Evolutionary conservation across 805 yeast species (phyloP).

Genomic region (Suhomyces xylopsoci): DNA sequence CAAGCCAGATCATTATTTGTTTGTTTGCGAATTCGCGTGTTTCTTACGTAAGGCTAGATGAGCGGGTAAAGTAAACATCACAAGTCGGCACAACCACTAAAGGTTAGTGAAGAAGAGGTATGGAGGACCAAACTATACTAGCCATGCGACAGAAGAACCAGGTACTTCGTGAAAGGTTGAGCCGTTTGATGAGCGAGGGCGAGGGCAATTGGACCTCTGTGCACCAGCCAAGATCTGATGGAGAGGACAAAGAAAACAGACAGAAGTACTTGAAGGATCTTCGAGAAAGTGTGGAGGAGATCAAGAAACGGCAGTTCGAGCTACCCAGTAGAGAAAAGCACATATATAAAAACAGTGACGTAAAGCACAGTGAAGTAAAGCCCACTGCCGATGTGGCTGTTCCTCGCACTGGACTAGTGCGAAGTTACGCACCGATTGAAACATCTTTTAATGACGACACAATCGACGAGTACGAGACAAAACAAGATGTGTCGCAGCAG

Average conservation of each 20-base stretch:
- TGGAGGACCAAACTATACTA: conserved; percentile 10
- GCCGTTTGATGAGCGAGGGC: conserved; percentile 8
- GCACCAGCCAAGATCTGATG: not conserved
- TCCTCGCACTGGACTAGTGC: not conserved
- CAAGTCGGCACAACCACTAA: not conserved
- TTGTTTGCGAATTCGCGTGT: not conserved
- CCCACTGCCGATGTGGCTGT: not conserved
- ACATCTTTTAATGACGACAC: not conserved
- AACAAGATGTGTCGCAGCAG: not conserved
- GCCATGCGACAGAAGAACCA: conserved; percentile 7
- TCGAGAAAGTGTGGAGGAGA: conserved; percentile 20
- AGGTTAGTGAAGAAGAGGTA: too few relatives aligned
- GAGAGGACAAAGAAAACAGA: conserved; percentile 6
- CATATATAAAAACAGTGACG: not conserved
- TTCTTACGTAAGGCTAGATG: not conserved
- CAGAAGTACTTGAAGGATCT: conserved; percentile 17
- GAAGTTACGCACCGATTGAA: not conserved
- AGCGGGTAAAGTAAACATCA: not conserved
- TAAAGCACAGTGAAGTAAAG: not conserved
- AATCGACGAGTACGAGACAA: not conserved
- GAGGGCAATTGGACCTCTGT: conserved; percentile 4
- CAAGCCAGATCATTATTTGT: not conserved
- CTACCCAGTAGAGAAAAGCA: conserved; percentile 11
- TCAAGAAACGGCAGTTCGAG: conserved; percentile 18
- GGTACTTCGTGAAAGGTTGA: conserved; percentile 5